These are phyloP conservation scores for Isatis lusitanica DNA, from an alignment of 441 rosid genomes.

Conservation along the genomic window DNA sequence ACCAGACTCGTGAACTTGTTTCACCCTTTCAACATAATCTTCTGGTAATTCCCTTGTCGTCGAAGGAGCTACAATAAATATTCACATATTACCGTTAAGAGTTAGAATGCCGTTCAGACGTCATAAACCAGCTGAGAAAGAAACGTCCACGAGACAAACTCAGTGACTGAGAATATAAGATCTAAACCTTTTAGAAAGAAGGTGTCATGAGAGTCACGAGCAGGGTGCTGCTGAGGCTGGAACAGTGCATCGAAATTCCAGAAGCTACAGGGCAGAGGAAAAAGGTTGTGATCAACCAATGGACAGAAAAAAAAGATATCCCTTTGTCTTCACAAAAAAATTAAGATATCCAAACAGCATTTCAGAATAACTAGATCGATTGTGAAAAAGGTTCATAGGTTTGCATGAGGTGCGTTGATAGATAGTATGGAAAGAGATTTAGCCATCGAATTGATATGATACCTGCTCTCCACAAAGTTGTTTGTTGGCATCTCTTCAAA, in stretches of 20 bases:
- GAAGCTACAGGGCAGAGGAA: constrained; percentile 41
- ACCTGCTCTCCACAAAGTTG: constrained; percentile 97
- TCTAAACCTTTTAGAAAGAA: constrained; percentile 72
- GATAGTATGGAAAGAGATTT: constrained; percentile 8
- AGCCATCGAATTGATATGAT: constrained; percentile 5
- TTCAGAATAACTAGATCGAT: constrained; percentile 1
- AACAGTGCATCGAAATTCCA: constrained; percentile 96
- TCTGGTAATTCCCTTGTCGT: constrained; percentile 76
- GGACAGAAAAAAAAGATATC: neutral
- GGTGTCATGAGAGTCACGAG: constrained; percentile 95
- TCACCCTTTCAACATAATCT: constrained; percentile 84
- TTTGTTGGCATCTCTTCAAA: constrained; percentile 99
- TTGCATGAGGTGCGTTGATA: constrained; percentile 12
- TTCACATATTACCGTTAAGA: neutral
- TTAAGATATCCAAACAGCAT: neutral
- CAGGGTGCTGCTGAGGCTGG: constrained; percentile 99
- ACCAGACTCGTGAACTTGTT: constrained; percentile 71
- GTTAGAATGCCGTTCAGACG: neutral
- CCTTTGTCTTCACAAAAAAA: neutral
- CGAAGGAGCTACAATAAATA: constrained; percentile 61
- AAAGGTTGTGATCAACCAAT: neutral
- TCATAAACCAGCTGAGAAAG: constrained; percentile 18
- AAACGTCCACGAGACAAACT: neutral
- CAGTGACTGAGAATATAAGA: constrained; percentile 1
- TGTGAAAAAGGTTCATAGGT: neutral